Evolutionary conservation across 2,329 filamentous ascomycete species (phyloP).

Genomic region (Fusarium beomiforme): DNA sequence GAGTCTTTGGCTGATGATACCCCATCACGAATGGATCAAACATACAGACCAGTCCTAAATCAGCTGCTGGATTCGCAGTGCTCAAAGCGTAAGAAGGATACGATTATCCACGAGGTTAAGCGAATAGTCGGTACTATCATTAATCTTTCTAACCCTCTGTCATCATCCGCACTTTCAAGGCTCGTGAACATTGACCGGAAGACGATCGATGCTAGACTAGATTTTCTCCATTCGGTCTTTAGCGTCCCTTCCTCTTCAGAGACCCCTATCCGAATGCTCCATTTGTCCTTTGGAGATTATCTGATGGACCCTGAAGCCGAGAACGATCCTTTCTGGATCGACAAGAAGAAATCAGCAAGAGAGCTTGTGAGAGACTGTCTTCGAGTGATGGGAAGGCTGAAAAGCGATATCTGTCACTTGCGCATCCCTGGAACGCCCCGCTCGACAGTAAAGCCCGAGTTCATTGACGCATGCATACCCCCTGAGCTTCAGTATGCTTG

Average conservation of each 20-base stretch:
- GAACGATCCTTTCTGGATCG: not conserved
- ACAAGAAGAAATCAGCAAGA: fast-evolving
- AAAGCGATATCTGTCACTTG: not conserved
- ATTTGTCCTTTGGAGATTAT: not conserved
- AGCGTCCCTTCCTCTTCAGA: not conserved
- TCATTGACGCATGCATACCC: not conserved
- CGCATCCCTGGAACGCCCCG: not conserved
- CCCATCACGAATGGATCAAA: fast-evolving
- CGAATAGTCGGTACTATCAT: not conserved
- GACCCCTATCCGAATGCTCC: not conserved
- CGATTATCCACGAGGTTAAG: not conserved
- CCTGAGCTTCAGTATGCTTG: not conserved
- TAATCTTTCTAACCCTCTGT: not conserved
- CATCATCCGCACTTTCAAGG: not conserved
- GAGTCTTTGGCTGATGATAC: not conserved
- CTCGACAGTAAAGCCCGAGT: not conserved
- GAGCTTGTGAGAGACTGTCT: not conserved
- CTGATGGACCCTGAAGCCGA: not conserved
- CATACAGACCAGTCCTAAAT: not conserved
- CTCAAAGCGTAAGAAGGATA: not conserved
- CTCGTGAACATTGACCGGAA: not conserved
- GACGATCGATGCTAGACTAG: not conserved
- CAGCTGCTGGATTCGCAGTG: not conserved
- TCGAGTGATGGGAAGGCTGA: not conserved
- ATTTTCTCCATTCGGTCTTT: not conserved